These are phyloP conservation scores for Aspergillus incahuasiensis DNA, from an alignment of 495 filamentous ascomycete genomes.

Conservation along the genomic window DNA sequence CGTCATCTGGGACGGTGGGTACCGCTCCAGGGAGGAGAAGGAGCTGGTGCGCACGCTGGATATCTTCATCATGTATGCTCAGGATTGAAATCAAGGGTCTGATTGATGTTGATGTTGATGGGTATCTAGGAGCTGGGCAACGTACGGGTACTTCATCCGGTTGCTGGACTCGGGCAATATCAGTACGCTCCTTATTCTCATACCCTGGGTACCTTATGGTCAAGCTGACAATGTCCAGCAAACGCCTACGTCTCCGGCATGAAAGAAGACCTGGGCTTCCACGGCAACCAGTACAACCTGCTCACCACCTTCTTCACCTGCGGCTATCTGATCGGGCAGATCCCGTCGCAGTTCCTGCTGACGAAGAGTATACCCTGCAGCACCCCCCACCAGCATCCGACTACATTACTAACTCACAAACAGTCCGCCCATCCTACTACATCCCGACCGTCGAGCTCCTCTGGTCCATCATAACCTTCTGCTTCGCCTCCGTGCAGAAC, in stretches of 20 bases:
- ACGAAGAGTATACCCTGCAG: conserved; percentile 14
- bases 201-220: no score
- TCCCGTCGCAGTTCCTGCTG: conserved; percentile 48
- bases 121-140: conserved; percentile 7
- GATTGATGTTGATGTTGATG: no score
- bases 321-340: conserved; percentile 46
- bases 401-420: neutral
- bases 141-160: conserved; percentile 3
- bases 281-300: conserved; percentile 1
- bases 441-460: conserved; percentile 4
- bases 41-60: conserved; percentile 3
- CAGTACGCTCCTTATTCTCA: neutral
- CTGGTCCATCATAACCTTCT: conserved; percentile 3
- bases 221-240: no score
- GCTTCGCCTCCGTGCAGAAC: conserved; percentile 3
- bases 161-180: conserved; percentile 1
- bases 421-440: conserved; percentile 1
- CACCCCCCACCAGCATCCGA: neutral
- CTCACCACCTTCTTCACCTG: conserved; percentile 24
- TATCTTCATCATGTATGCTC: conserved; percentile 2
- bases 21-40: conserved; percentile 1
- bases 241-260: conserved; percentile 11
- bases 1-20: conserved; percentile 3
- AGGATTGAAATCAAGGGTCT: no score
- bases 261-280: conserved; percentile 5